These are phyloP conservation scores for Debaryomyces hansenii DNA, from an alignment of 805 yeast species.

Conservation along the genomic window DNA sequence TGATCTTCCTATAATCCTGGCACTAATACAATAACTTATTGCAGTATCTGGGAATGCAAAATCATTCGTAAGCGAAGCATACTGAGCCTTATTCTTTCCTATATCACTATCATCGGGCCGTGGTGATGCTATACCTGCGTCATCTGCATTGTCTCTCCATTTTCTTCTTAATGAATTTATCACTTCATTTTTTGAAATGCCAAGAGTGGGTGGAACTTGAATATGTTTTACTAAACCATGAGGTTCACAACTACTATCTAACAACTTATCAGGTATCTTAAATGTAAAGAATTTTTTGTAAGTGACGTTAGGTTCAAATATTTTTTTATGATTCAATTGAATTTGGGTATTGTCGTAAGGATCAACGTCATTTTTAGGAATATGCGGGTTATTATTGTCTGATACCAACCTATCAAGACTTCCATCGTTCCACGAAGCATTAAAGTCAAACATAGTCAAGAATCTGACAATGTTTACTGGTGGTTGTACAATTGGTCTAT, in stretches of 20 bases:
- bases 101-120: background rate
- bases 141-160: slow-evolving; percentile 16
- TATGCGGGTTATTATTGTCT: slow-evolving; percentile 31
- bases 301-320: slow-evolving; percentile 28
- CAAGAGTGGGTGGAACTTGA: slow-evolving; percentile 37
- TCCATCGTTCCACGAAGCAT: slow-evolving; percentile 41
- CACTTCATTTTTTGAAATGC: slow-evolving; percentile 30
- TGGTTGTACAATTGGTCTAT: slow-evolving; percentile 16
- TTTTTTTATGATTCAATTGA: slow-evolving; percentile 23
- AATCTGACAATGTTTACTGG: slow-evolving; percentile 25
- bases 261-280: slow-evolving; percentile 35
- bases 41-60: slow-evolving; percentile 29
- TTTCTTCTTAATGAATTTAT: slow-evolving; percentile 24
- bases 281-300: slow-evolving; percentile 44
- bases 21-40: slow-evolving; percentile 33
- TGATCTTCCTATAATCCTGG: slow-evolving; percentile 38
- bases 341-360: slow-evolving; percentile 31
- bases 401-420: slow-evolving; percentile 29
- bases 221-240: slow-evolving; percentile 38
- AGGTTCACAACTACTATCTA: slow-evolving; percentile 32
- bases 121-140: background rate
- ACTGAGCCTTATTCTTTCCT: slow-evolving; percentile 3
- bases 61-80: slow-evolving; percentile 25
- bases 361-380: slow-evolving; percentile 22
- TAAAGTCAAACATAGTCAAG: slow-evolving; percentile 42